phyloP scores from a whole-genome alignment of 2,329 filamentous ascomycete genomes.

The Neonectria punicea region DNA sequence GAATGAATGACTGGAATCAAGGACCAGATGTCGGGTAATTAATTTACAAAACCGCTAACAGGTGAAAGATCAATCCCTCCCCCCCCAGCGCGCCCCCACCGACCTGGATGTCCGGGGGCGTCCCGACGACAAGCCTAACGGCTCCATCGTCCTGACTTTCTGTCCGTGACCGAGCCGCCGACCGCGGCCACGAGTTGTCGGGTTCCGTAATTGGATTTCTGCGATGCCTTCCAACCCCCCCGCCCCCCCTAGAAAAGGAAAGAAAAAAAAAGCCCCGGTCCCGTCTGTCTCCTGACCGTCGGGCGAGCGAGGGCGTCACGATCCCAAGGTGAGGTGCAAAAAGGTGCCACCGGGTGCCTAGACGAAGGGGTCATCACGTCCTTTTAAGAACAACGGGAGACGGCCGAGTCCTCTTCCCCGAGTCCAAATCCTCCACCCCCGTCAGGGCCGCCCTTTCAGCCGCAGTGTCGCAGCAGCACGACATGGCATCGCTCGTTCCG shows the following conservation, averaged over 20 bases:
- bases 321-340: slow-evolving; percentile 7
- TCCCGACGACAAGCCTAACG: slow-evolving; percentile 16
- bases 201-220: slow-evolving; percentile 18
- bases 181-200: slow-evolving; percentile 13
- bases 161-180: slow-evolving; percentile 3
- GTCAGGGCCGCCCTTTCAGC: slow-evolving; percentile 17
- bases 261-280: slow-evolving; percentile 17
- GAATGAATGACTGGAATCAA: slow-evolving; percentile 5
- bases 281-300: slow-evolving; percentile 26
- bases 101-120: slow-evolving; percentile 19
- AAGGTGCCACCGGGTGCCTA: slow-evolving; percentile 8
- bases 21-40: neutral
- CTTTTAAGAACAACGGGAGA: neutral
- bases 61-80: neutral
- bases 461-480: slow-evolving; percentile 21
- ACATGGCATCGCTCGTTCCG: slow-evolving; percentile 13
- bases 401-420: slow-evolving; percentile 11
- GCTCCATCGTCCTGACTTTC: slow-evolving; percentile 1
- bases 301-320: slow-evolving; percentile 4
- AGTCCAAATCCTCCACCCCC: neutral
- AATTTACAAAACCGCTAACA: slow-evolving; percentile 6
- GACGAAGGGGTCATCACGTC: neutral
- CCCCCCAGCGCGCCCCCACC: neutral
- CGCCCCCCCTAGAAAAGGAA: too few relatives aligned
- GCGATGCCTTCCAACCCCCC: neutral